A percentile compares a stretch with the other conserved stretches of the same genome.
These are phyloP conservation scores for Sarocladium oryzae DNA, from an alignment of 2,329 filamentous ascomycete species.

Conservation along the genomic window DNA sequence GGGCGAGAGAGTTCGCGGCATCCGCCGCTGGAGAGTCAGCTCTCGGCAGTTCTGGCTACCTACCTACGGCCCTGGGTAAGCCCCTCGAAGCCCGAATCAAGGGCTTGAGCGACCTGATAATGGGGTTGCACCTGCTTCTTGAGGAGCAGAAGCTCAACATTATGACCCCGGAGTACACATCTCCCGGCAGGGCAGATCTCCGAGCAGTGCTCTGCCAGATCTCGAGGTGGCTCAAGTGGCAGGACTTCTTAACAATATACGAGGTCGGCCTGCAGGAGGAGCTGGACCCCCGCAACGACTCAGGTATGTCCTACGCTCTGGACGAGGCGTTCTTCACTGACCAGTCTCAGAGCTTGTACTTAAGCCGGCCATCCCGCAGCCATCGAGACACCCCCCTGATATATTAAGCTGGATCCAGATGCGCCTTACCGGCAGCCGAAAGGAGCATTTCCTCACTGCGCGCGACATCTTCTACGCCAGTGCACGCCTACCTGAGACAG, in stretches of 20 bases:
- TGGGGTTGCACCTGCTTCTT: constrained; percentile 76
- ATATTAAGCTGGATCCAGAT: constrained; percentile 49
- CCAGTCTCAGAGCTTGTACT: constrained; percentile 22
- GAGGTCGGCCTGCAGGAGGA: constrained; percentile 48
- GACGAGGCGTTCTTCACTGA: constrained; percentile 10
- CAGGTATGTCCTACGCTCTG: neutral
- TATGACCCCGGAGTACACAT: constrained; percentile 36
- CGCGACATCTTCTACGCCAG: constrained; percentile 38
- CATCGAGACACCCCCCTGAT: constrained; percentile 27
- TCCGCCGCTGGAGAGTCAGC: constrained; percentile 51
- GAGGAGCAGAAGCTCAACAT: constrained; percentile 84
- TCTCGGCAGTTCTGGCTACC: constrained; percentile 49
- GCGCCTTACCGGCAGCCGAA: constrained; percentile 33
- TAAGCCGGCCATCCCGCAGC: constrained; percentile 27
- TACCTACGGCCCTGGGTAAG: constrained; percentile 53
- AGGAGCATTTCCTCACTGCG: constrained; percentile 34
- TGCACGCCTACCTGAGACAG: constrained; percentile 27
- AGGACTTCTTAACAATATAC: constrained; percentile 40
- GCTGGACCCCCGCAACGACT: constrained; percentile 26
- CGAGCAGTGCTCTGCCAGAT: constrained; percentile 76
- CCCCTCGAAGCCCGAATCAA: constrained; percentile 52
- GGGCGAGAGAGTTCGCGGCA: constrained; percentile 59
- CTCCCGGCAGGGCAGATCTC: constrained; percentile 44
- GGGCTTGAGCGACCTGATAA: constrained; percentile 59
- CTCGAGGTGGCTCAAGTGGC: constrained; percentile 73